Percentiles rank a stretch among this genome's conserved stretches.
phyloP scores from a whole-genome alignment of 345 rosid species.

The rapeseed (Brassica napus) region Da-Ae NC_063448.1:629001-629500 shows the following conservation, averaged over 20 bases:
- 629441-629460: conserved; percentile 3
- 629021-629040: conserved; percentile 53
- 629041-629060: conserved; percentile 55
- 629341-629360: conserved; percentile 31
- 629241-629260: conserved; percentile 26
- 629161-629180: conserved; percentile 39
- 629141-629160: conserved; percentile 50
- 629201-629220: conserved; percentile 31
- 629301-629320: conserved; percentile 16
- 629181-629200: conserved; percentile 21
- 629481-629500: neutral
- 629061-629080: conserved; percentile 50
- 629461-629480: conserved; percentile 22
- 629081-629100: conserved; percentile 65
- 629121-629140: conserved; percentile 48
- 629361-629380: conserved; percentile 12
- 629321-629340: conserved; percentile 21
- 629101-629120: conserved; percentile 84
- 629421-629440: conserved; percentile 16
- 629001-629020: conserved; percentile 72
- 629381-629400: conserved; percentile 28
- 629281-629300: conserved; percentile 16
- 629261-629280: conserved; percentile 25
- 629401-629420: conserved; percentile 8
- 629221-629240: conserved; percentile 27